Evolutionary conservation across 352 stramenopile genomes (phyloP).

Genomic region (Globisporangium cystogenes): DNA sequence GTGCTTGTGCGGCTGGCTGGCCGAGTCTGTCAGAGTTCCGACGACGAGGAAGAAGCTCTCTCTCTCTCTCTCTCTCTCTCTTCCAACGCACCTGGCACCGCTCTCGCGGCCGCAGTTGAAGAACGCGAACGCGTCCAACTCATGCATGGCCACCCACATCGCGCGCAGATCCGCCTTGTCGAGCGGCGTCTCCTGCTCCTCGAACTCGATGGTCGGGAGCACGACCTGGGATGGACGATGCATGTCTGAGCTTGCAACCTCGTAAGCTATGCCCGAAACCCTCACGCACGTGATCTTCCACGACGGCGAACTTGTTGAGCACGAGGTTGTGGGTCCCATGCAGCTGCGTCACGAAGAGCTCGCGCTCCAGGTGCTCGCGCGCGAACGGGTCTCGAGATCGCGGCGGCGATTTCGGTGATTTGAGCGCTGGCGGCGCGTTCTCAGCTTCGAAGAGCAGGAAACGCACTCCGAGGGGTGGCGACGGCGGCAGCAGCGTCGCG

Average conservation of each 20-base stretch:
- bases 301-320: slow-evolving; percentile 80
- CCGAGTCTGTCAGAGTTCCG: too few species aligned
- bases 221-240: slow-evolving; percentile 32
- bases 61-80: not conserved
- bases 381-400: slow-evolving; percentile 71
- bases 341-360: slow-evolving; percentile 59
- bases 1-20: slow-evolving; percentile 80
- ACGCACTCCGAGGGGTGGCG: slow-evolving; percentile 23
- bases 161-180: slow-evolving; percentile 45
- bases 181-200: slow-evolving; percentile 54
- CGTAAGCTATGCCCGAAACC: too few species aligned
- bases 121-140: slow-evolving; percentile 71
- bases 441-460: slow-evolving; percentile 56
- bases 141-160: slow-evolving; percentile 66
- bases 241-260: too few species aligned
- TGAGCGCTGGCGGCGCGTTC: slow-evolving; percentile 10
- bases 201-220: slow-evolving; percentile 67
- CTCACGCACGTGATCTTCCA: slow-evolving; percentile 65
- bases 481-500: slow-evolving; percentile 41
- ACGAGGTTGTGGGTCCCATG: slow-evolving; percentile 74
- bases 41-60: not conserved
- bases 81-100: slow-evolving; percentile 41
- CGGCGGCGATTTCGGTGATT: slow-evolving; percentile 21
- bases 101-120: slow-evolving; percentile 85
- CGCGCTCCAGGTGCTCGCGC: slow-evolving; percentile 60